Base-by-base conservation (phyloP, 2,329 filamentous ascomycete genomes). In the Xylaria sp. region DNA sequence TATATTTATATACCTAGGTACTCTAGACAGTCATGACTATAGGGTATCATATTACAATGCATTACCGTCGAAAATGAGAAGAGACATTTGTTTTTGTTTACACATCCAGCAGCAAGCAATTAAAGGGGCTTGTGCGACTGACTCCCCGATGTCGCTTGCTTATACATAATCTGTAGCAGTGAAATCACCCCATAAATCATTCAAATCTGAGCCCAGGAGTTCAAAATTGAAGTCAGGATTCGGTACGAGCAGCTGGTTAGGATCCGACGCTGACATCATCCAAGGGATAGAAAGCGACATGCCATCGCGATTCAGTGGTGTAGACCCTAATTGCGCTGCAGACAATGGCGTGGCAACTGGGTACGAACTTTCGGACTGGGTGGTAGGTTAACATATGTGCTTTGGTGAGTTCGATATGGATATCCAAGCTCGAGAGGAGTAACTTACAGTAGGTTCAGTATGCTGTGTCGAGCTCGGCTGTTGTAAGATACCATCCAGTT, bases 151-250 rank as follows among this genome's bases (percentile, higher is more conserved):
- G 57, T 39, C 39, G 25, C 12, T 59, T 23, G 8, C 15, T 62
- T 54, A 76, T n/a, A 67, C 8, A 34, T 76, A 74, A 54, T 75
- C 76, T 44, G 56, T 62, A 10, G 63, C 68, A 12, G 66, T 73
- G 74, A 73, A 78, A 58, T 86, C 85, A 50, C 84, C 86, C 86
- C 86, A 88, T 63, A 88, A 79, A 71, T 88, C 86, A 69, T 87
- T 87, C 60, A 88, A 76, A 70, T 87, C 86, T 63, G 86, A 80
- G 3, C 86, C 86, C 58, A 88, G 78, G 52, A 86, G 78, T 74
- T 87, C 86, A 59, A 88, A 82, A 73, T 83, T 87, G 68, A 86
- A 85, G 66, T 88, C 86, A 37, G 86, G 82, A 71, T 86, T 87
- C 56, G 85, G 83, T 0, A 77, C 75, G 48, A 78, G 75, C 44